Base-by-base conservation (phyloP, 2,329 filamentous ascomycete species). In the Diaporthe sp. region DNA sequence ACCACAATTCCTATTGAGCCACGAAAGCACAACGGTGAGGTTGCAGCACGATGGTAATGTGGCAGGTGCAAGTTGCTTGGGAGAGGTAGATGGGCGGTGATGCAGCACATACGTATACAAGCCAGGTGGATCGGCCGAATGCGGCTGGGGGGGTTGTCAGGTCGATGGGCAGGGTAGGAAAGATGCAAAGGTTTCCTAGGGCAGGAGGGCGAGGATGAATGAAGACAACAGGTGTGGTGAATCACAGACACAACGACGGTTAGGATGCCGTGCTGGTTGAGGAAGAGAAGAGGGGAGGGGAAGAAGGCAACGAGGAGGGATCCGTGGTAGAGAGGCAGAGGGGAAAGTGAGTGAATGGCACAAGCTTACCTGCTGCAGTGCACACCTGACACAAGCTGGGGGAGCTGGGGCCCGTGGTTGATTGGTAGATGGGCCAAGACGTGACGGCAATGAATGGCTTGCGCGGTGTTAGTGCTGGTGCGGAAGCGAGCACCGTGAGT, bases 371-470 rank as follows among this genome's bases (percentile, higher is more conserved):
- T 71, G 44, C 25, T 35, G 30, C 53, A 51, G 53, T 51, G 56
- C 47, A 53, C 70, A 63, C 70, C 70, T 71, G 70, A 71, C 70
- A 71, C 70, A 63, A 35, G 47, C 58, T 63, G 70, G 56, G 53
- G 42, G n/a, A 27, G 42, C 30, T 47, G 30, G 55, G 53, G 39
- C 35, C 30, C 17, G 69, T 32, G 56, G 47, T 17, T 61, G 55
- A 37, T 63, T 61, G 44, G 56, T 32, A 65, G 69, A 42, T 44
- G 55, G 69, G 5, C 58, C 53, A 51, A 63, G 44, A 44, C 58
- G 70, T 71, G 70, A 63, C 47, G 70, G 70, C 58, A 50, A 32
- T 63, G 44, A 39, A 63, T 61, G 70, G 56, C 56, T 71, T 68
- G 63, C 47, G 47, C 10, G n/a, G 70, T 63, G 70, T 71, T 71